A percentile compares a stretch with the other conserved stretches of the same genome.
phyloP scores from a whole-genome alignment of 495 filamentous ascomycete genomes.

The Aspergillus nidulans region DNA sequence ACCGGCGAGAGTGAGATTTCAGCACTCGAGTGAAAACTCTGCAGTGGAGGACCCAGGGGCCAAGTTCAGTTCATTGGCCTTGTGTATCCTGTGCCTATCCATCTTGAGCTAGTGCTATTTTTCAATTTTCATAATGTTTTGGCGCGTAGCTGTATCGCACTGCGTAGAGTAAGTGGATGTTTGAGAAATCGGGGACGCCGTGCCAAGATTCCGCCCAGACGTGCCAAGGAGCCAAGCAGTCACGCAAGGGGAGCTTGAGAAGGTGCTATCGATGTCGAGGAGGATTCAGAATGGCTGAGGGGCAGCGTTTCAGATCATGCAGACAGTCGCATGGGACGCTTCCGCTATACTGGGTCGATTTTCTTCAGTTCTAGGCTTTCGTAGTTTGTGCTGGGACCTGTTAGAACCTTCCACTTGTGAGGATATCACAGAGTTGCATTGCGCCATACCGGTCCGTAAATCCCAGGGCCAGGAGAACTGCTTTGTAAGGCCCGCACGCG shows the following conservation, averaged over 20 bases:
- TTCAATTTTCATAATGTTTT: too few species aligned
- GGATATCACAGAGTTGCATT: too few species aligned
- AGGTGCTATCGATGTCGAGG: background rate
- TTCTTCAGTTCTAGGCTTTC: background rate
- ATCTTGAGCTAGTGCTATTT: too few species aligned
- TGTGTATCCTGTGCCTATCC: too few species aligned
- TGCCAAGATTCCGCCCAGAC: background rate
- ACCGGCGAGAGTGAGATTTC: background rate
- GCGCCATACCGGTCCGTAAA: too few species aligned
- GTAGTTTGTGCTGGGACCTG: background rate
- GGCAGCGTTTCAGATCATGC: background rate
- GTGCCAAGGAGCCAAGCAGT: background rate
- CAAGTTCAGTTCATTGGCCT: too few species aligned
- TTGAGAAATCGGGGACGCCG: background rate
- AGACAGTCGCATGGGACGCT: background rate
- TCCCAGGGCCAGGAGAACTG: too few species aligned
- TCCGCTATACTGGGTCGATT: background rate
- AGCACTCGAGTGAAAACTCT: background rate
- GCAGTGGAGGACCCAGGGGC: background rate
- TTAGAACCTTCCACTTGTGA: too few species aligned
- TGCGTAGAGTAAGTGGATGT: background rate
- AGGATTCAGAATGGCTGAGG: background rate
- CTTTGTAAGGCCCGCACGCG: too few species aligned
- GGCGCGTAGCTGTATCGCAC: too few species aligned
- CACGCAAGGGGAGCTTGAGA: slow-evolving; percentile 1